These are phyloP conservation scores for Adansonia digitata DNA, from an alignment of 345 rosid species.

Conservation along the genomic window DNA sequence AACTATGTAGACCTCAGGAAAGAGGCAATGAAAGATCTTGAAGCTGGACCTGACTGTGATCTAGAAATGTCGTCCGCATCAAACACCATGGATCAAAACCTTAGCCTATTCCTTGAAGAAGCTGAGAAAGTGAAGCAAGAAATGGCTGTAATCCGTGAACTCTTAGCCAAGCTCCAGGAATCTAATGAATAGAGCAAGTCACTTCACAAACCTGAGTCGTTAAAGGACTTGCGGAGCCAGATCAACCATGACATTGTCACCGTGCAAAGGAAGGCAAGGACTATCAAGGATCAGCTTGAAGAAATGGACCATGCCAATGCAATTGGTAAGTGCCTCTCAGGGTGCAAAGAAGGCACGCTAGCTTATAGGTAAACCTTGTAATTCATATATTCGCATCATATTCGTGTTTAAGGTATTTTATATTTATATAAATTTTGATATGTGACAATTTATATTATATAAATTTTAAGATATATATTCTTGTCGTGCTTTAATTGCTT, in stretches of 20 bases:
- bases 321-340: background rate
- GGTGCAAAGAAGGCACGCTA: slow-evolving; percentile 45
- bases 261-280: background rate
- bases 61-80: slow-evolving; percentile 51
- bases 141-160: slow-evolving; percentile 63
- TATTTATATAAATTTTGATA: too few relatives aligned
- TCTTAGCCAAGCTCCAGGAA: slow-evolving; percentile 53
- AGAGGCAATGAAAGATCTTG: slow-evolving; percentile 87
- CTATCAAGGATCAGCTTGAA: background rate
- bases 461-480: too few relatives aligned
- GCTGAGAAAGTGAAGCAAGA: slow-evolving; percentile 87
- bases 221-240: slow-evolving; percentile 53
- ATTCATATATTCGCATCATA: too few relatives aligned
- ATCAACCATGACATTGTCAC: slow-evolving; percentile 29
- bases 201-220: slow-evolving; percentile 66
- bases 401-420: too few relatives aligned
- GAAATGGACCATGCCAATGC: slow-evolving; percentile 1
- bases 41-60: slow-evolving; percentile 65
- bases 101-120: slow-evolving; percentile 74
- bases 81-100: slow-evolving; percentile 56
- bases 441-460: too few relatives aligned
- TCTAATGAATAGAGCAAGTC: slow-evolving; percentile 78
- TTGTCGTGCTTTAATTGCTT: too few relatives aligned
- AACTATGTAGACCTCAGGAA: slow-evolving; percentile 91
- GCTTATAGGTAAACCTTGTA: too few relatives aligned